These are phyloP conservation scores for Nadsonia starkeyi-henricii DNA, from an alignment of 1,139 yeast genomes.

Conservation along the genomic window DNA sequence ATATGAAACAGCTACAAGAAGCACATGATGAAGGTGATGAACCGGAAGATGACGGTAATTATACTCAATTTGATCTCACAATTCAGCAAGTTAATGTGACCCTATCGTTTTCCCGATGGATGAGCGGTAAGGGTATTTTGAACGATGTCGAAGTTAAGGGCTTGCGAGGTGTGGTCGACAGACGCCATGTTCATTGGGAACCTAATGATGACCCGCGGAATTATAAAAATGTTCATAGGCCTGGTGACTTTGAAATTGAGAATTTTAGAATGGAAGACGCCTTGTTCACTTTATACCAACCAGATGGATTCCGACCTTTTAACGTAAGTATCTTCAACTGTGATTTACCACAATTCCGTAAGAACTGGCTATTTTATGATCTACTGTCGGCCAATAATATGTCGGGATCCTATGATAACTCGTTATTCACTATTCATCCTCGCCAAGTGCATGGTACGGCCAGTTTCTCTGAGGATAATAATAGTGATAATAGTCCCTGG, in stretches of 20 bases:
- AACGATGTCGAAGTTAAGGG: constrained; percentile 77
- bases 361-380: constrained; percentile 89
- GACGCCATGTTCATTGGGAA: constrained; percentile 77
- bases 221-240: constrained; percentile 55
- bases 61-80: constrained; percentile 86
- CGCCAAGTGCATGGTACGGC: constrained; percentile 31
- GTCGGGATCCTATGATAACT: constrained; percentile 86
- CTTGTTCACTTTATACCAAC: constrained; percentile 68
- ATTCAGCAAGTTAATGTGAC: constrained; percentile 77
- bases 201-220: constrained; percentile 72
- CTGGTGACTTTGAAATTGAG: constrained; percentile 90
- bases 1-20: neutral
- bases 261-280: constrained; percentile 74
- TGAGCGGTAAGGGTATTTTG: constrained; percentile 77
- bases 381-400: constrained; percentile 69
- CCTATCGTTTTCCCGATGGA: constrained; percentile 71
- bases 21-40: constrained; percentile 20
- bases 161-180: constrained; percentile 78
- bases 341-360: constrained; percentile 63
- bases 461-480: constrained; percentile 17
- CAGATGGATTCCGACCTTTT: constrained; percentile 57
- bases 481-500: constrained; percentile 26
- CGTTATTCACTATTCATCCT: constrained; percentile 81
- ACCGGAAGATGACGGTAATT: constrained; percentile 71
- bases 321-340: constrained; percentile 77